phyloP scores from a whole-genome alignment of 139 green algal species.

The Picocystis salinarum region DNA sequence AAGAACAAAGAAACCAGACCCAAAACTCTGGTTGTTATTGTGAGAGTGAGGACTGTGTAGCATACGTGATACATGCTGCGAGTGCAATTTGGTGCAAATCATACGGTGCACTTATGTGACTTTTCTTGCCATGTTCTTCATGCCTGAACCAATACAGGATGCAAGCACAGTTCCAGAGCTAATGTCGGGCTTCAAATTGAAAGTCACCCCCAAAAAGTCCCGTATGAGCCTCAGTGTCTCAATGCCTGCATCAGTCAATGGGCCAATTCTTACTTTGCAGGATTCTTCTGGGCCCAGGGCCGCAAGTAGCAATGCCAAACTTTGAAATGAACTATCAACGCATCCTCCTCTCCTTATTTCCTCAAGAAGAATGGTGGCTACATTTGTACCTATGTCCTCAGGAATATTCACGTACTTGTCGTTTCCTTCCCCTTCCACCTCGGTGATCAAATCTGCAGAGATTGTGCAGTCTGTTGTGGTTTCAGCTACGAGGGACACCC shows the following conservation, averaged over 20 bases:
- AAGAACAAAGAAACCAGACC: too few species aligned
- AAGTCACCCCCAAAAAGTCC: constrained; percentile 80
- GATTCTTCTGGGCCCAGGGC: constrained; percentile 71
- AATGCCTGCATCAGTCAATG: constrained; percentile 68
- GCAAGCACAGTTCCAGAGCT: constrained; percentile 74
- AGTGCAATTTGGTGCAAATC: too few species aligned
- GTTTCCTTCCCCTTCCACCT: constrained; percentile 6
- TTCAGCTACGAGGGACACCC: constrained; percentile 84
- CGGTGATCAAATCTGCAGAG: constrained; percentile 36
- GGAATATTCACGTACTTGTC: constrained; percentile 29
- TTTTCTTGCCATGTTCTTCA: constrained; percentile 61
- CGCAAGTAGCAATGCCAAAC: constrained; percentile 61
- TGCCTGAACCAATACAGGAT: constrained; percentile 65
- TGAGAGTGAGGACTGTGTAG: too few species aligned
- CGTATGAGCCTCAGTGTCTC: constrained; percentile 59
- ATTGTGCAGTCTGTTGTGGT: constrained; percentile 75
- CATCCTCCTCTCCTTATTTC: constrained; percentile 73
- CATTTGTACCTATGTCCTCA: constrained; percentile 61
- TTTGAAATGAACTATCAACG: constrained; percentile 40
- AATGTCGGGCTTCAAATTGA: constrained; percentile 62
- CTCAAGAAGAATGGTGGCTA: constrained; percentile 61
- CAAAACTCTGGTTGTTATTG: too few species aligned
- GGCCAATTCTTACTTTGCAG: constrained; percentile 61
- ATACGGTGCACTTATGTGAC: constrained; percentile 12
- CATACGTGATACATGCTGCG: too few species aligned